phyloP scores from a whole-genome alignment of 1,139 yeast genomes.

The Yamadazyma aaseri region DNA sequence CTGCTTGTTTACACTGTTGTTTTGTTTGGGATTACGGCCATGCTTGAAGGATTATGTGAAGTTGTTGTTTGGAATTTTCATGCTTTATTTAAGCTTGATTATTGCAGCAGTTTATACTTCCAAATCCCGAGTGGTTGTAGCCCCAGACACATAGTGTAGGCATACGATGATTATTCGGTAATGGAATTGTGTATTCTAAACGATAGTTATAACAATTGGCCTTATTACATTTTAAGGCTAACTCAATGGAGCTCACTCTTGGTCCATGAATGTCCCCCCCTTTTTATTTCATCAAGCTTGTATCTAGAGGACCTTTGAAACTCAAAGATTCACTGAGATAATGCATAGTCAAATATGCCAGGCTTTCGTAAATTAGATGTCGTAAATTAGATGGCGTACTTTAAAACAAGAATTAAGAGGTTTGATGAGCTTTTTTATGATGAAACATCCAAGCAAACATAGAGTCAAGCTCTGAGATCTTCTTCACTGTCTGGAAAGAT shows the following conservation, averaged over 20 bases:
- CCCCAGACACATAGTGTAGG: too few relatives aligned
- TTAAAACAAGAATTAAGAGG: constrained; percentile 15
- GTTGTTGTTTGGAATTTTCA: too few relatives aligned
- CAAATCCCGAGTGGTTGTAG: too few relatives aligned
- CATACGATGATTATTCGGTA: constrained; percentile 47
- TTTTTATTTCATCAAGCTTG: constrained; percentile 24
- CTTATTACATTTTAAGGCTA: constrained; percentile 40
- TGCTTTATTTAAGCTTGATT: too few relatives aligned
- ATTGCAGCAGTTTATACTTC: too few relatives aligned
- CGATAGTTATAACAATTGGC: constrained; percentile 81
- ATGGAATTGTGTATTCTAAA: constrained; percentile 57
- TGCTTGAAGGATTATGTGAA: too few relatives aligned
- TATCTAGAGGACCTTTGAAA: constrained; percentile 11
- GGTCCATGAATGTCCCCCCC: constrained; percentile 55
- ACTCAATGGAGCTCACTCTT: constrained; percentile 95
- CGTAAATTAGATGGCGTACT: constrained; percentile 8
- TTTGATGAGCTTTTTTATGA: constrained; percentile 44
- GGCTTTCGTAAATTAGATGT: too few relatives aligned
- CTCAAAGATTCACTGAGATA: too few relatives aligned
- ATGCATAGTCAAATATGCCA: constrained; percentile 75
- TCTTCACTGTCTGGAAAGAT: constrained; percentile 49
- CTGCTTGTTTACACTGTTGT: too few relatives aligned
- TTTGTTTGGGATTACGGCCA: too few relatives aligned
- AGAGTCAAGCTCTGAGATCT: constrained; percentile 91
- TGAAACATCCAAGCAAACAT: constrained; percentile 79